Evolutionary conservation across 495 filamentous ascomycete species (phyloP).

Genomic region (Penicillium steckii): DNA sequence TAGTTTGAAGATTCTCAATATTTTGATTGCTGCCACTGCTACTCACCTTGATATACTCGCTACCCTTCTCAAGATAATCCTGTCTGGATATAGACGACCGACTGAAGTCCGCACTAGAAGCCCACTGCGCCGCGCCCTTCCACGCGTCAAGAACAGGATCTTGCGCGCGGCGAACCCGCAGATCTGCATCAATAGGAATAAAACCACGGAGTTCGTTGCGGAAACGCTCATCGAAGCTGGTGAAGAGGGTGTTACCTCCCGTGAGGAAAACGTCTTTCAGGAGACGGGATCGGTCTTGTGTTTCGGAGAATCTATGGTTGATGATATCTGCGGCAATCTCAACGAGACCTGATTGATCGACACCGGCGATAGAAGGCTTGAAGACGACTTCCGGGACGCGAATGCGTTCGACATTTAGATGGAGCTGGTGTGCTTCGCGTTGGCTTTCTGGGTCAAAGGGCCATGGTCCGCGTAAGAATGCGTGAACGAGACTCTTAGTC

Average conservation of each 20-base stretch:
- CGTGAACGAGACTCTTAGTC: constrained; percentile 86
- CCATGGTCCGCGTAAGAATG: constrained; percentile 82
- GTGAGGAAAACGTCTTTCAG: constrained; percentile 89
- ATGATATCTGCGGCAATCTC: constrained; percentile 88
- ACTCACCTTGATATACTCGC: constrained; percentile 78
- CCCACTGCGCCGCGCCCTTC: constrained; percentile 88
- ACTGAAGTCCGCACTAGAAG: constrained; percentile 34
- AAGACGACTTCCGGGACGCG: constrained; percentile 95
- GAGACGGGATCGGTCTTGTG: constrained; percentile 58
- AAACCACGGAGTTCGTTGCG: constrained; percentile 66
- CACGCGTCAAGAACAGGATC: constrained; percentile 84
- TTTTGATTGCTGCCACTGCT: too few species aligned
- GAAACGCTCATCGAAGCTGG: constrained; percentile 82
- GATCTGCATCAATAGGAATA: constrained; percentile 63
- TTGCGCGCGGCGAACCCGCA: constrained; percentile 66
- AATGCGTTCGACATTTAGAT: constrained; percentile 95
- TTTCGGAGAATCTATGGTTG: constrained; percentile 66
- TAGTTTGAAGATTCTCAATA: too few species aligned
- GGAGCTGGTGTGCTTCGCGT: constrained; percentile 80
- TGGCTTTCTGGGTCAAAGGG: constrained; percentile 80
- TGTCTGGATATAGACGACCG: constrained; percentile 59
- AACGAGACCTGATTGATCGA: constrained; percentile 90
- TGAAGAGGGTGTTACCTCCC: constrained; percentile 86
- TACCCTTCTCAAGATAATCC: constrained; percentile 82
- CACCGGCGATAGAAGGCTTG: constrained; percentile 89